Evolutionary conservation across 805 yeast genomes (phyloP).

Genomic region (Pichia nakasei): DNA sequence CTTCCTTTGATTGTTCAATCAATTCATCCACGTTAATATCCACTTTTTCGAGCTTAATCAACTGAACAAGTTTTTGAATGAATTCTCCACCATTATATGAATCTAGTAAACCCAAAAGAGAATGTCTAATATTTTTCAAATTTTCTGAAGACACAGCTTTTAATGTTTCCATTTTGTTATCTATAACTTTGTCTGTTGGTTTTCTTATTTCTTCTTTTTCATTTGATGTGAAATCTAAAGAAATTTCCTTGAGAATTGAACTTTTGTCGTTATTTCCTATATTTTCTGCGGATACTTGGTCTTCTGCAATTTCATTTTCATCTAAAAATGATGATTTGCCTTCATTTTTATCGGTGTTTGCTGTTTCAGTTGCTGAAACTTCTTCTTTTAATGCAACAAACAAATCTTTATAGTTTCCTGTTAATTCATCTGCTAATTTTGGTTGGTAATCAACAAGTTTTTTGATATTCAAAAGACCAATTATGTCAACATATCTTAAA

Average conservation of each 20-base stretch:
- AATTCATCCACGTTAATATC: conserved; percentile 13
- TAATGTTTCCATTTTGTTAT: conserved; percentile 46
- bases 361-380: not conserved
- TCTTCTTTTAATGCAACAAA: conserved; percentile 13
- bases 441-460: conserved; percentile 27
- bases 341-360: not conserved
- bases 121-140: conserved; percentile 67
- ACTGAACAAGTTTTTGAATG: conserved; percentile 13
- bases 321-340: not conserved
- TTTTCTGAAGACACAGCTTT: conserved; percentile 69
- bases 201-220: conserved; percentile 1
- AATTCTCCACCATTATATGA: conserved; percentile 20
- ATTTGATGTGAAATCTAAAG: not conserved
- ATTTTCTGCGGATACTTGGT: not conserved
- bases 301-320: not conserved
- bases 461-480: conserved; percentile 36
- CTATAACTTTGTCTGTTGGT: conserved; percentile 25
- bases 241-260: not conserved
- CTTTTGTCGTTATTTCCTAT: not conserved
- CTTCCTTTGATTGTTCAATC: conserved; percentile 8
- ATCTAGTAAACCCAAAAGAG: conserved; percentile 44
- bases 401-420: conserved; percentile 19
- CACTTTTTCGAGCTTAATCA: conserved; percentile 17
- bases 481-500: conserved; percentile 36
- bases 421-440: conserved; percentile 16